phyloP scores from a whole-genome alignment of 768 basidiomycete species.

The Boletus subparvulus region DNA sequence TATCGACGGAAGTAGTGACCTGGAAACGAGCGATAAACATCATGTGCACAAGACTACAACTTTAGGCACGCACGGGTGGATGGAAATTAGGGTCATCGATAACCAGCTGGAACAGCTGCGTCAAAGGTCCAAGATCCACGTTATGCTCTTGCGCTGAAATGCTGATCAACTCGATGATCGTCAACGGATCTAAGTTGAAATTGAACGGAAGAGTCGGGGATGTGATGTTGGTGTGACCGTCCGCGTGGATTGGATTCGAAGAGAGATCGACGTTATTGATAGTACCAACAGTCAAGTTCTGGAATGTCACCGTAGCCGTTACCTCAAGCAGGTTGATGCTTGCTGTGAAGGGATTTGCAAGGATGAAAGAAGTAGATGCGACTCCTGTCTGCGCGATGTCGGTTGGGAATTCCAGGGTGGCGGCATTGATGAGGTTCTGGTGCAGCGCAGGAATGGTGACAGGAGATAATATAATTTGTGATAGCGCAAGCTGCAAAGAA shows the following conservation, averaged over 20 bases:
- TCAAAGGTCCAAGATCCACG: slow-evolving; percentile 62
- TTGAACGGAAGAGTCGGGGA: slow-evolving; percentile 58
- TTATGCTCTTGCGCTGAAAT: slow-evolving; percentile 50
- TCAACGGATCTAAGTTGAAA: slow-evolving; percentile 63
- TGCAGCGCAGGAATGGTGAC: slow-evolving; percentile 65
- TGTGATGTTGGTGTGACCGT: slow-evolving; percentile 56
- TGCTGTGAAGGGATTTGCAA: slow-evolving; percentile 72
- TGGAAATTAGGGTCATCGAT: slow-evolving; percentile 49
- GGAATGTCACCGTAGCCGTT: slow-evolving; percentile 53
- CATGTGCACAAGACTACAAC: background rate
- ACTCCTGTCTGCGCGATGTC: slow-evolving; percentile 61
- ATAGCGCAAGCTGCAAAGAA: slow-evolving; percentile 61
- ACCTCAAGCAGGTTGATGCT: slow-evolving; percentile 63
- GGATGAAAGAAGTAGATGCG: slow-evolving; percentile 54
- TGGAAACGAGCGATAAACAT: slow-evolving; percentile 18
- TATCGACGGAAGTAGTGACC: slow-evolving; percentile 58
- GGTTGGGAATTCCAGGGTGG: slow-evolving; percentile 58
- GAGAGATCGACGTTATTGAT: slow-evolving; percentile 57
- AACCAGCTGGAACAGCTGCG: slow-evolving; percentile 54
- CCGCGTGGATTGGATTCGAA: slow-evolving; percentile 55
- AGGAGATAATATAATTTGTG: slow-evolving; percentile 56
- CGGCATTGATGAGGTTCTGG: slow-evolving; percentile 56
- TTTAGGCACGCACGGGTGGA: slow-evolving; percentile 42
- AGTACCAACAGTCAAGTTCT: slow-evolving; percentile 54
- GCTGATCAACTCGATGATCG: slow-evolving; percentile 56